Percentiles rank a stretch among this genome's conserved stretches.
phyloP scores from a whole-genome alignment of 371 early-diverging fungal species.

The Parasitella parasitica region DNA sequence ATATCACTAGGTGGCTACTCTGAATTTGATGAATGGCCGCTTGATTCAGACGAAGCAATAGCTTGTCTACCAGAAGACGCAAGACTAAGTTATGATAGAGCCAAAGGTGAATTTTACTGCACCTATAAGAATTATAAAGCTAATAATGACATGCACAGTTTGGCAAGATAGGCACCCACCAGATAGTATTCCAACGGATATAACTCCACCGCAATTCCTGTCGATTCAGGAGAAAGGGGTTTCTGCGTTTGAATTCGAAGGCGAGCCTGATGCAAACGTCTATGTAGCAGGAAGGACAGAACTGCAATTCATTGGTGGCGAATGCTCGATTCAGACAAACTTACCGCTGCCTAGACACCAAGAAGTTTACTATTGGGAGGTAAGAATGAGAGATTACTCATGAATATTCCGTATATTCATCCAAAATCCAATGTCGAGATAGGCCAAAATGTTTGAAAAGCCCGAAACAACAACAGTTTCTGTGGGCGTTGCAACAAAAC shows the following conservation, averaged over 20 bases:
- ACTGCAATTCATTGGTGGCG: constrained; percentile 70
- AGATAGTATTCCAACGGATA: constrained; percentile 60
- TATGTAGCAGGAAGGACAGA: constrained; percentile 79
- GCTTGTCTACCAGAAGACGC: constrained; percentile 44
- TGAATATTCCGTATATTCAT: background rate
- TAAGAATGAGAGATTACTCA: too few relatives aligned
- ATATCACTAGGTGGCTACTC: constrained; percentile 24
- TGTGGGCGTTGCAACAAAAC: constrained; percentile 72
- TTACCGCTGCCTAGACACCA: constrained; percentile 78
- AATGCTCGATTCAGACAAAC: constrained; percentile 82
- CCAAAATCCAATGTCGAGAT: background rate
- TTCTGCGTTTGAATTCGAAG: constrained; percentile 81
- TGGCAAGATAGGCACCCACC: constrained; percentile 65
- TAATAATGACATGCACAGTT: constrained; percentile 11
- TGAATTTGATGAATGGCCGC: constrained; percentile 39
- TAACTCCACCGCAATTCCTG: constrained; percentile 61
- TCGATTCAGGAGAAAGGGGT: constrained; percentile 85
- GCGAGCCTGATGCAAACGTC: constrained; percentile 63
- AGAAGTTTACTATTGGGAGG: constrained; percentile 76
- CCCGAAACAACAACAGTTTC: constrained; percentile 59
- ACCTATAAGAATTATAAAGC: background rate
- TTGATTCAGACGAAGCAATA: constrained; percentile 40
- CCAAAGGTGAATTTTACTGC: constrained; percentile 28
- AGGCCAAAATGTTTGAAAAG: constrained; percentile 74
- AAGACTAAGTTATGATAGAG: constrained; percentile 45